Evolutionary conservation across 805 yeast species (phyloP), one percentile per base, ranked within the genome.

Genomic region (Candida patagonica): DNA sequence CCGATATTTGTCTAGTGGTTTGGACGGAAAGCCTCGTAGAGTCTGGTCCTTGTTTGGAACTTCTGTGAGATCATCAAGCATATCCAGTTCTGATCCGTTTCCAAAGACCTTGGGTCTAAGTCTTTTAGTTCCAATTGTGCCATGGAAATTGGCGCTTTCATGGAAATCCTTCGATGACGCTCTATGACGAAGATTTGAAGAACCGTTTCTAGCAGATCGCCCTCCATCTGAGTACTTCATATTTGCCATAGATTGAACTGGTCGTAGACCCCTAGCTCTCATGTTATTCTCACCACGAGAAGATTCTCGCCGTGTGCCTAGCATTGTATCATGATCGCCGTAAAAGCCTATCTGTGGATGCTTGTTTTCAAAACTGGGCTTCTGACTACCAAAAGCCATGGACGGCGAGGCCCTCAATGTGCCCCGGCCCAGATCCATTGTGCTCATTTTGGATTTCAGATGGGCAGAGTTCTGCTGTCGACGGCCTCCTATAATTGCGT

Each of bases 81-180:
- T 23, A 35, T 56, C 60, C 34, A 56, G 40, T 35, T 55, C 59
- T n/a, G 45, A 23, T 3, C 59, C 58, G 27, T 47, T 54, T 6
- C 55, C 54, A 24, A 37, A 43, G 24, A 38, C 24, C 10, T 20
- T 9, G 6, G 37, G 16, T 33, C 26, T n/a, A 38, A 17, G 32
- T 30, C 30, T 42, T 36, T 22, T 37, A 24, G 21, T 39, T 37
- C 15, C 17, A 8, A 19, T 8, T 22, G 22, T 19, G 5, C 20
- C 33, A 30, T 15, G 5, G 5, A 12, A 12, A 10, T 13, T 13
- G 6, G 25, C n/a, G 31, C 38, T 37, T 20, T 42, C 42, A 30
- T 26, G 36, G 6, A 42, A 31, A 26, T 26, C 35, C 23, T 36
- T 40, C 21, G 23, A 35, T 35, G 39, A 22, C 4, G 40, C 12